These are phyloP conservation scores for Boletus coccyginus DNA, from an alignment of 768 basidiomycete species.

Conservation along the genomic window DNA sequence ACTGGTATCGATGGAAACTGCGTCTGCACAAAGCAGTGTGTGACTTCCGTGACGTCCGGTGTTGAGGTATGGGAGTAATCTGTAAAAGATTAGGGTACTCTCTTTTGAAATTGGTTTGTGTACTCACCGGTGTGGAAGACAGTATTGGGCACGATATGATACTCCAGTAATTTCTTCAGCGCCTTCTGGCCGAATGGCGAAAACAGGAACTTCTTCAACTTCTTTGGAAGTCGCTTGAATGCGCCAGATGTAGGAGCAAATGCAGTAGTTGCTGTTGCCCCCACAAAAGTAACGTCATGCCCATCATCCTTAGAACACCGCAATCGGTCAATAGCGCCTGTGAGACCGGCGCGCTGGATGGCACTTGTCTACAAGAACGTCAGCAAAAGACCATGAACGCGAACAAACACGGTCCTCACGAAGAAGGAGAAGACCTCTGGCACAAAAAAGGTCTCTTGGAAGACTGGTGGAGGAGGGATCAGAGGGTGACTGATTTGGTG, in stretches of 20 bases:
- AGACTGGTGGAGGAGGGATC: conserved; percentile 11
- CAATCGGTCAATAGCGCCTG: conserved; percentile 5
- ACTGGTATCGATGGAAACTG: not conserved
- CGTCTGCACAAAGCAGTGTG: not conserved
- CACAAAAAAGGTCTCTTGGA: conserved; percentile 9
- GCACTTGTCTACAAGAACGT: conserved; percentile 10
- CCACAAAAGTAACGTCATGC: not conserved
- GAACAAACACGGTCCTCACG: not conserved
- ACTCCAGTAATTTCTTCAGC: conserved; percentile 11
- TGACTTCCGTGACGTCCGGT: not conserved
- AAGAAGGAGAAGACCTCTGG: conserved; percentile 14
- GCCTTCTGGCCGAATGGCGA: conserved; percentile 14
- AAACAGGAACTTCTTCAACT: conserved; percentile 8
- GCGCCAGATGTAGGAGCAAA: conserved; percentile 7
- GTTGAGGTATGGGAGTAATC: conserved; percentile 13
- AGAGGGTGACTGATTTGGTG: conserved; percentile 13
- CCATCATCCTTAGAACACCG: not conserved
- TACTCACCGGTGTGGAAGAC: conserved; percentile 10
- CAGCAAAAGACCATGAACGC: not conserved
- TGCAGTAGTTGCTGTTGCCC: conserved; percentile 4
- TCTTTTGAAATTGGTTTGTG: not conserved
- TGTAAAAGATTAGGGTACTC: not conserved
- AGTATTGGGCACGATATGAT: conserved; percentile 9
- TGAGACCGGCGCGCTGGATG: conserved; percentile 12
- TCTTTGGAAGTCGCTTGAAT: conserved; percentile 9